phyloP scores from a whole-genome alignment of 2,329 filamentous ascomycete species.

The Trichoderma koningii region DNA sequence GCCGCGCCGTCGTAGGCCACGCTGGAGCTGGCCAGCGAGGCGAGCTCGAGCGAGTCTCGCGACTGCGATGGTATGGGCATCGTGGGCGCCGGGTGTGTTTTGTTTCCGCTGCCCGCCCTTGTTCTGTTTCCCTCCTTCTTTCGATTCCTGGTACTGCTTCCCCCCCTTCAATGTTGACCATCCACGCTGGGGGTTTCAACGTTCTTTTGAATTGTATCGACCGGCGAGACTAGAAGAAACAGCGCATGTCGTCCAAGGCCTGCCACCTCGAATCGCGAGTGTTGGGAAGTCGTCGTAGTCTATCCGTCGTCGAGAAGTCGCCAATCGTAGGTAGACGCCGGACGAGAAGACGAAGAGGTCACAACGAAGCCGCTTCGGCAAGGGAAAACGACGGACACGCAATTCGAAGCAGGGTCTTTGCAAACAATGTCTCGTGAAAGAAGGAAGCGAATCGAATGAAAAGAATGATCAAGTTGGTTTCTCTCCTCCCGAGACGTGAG shows the following conservation, averaged over 20 bases:
- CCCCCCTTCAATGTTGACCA: background rate
- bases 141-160: background rate
- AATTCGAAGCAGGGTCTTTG: constrained; percentile 1
- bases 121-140: background rate
- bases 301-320: background rate
- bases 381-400: background rate
- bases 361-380: background rate
- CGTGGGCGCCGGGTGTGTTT: constrained; percentile 35
- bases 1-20: constrained; percentile 54
- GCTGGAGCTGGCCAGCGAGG: constrained; percentile 86
- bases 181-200: background rate
- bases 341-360: constrained; percentile 1
- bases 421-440: background rate
- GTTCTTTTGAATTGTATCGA: constrained; percentile 10
- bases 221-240: constrained; percentile 31
- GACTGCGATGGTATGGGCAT: constrained; percentile 52
- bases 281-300: background rate
- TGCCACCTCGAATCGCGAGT: background rate
- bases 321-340: background rate
- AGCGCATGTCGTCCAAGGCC: constrained; percentile 34
- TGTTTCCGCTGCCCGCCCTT: background rate
- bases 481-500: background rate
- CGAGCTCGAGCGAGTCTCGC: constrained; percentile 94
- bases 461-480: background rate
- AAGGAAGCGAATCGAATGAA: background rate